Evolutionary conservation across 441 rosid genomes (phyloP), one percentile per base, ranked within the genome.

Genomic region (Capsella rubella): DNA sequence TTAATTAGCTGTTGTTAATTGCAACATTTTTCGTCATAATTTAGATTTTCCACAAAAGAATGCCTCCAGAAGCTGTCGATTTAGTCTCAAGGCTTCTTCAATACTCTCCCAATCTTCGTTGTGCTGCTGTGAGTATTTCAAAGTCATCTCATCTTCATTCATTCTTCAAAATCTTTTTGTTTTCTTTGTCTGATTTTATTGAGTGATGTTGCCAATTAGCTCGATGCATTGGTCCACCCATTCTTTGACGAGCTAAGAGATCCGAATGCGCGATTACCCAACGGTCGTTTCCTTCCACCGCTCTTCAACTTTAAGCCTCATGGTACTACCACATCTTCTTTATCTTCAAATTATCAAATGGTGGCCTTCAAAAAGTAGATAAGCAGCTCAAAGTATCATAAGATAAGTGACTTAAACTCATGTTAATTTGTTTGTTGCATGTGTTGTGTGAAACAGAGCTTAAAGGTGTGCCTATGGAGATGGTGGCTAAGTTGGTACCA

Each of bases 21-120:
- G 37, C 69, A 58, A 59, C 34, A 32, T 32, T 64, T 67, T 47
- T 67, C 67, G 8, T 45, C 10, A 34, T 49, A 53, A 27, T 45
- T 15, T 84, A 94, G 99, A 85, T 95, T 71, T 95, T 95, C 83
- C 87, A 87, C 68, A 95, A 92, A 87, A 84, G 91, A 58, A 94
- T 89, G 95, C 98, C 98, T 63, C 96, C 91, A 2, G 98, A 94
- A 82, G 98, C 98, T 6, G 97, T 89, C 3, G 99, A 95, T 82
- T 90, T 95, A 2, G 97, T 92, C 79, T 95, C 99, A 14, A 85
- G 99, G 72, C 82, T 95, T 50, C 82, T 95, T 79, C 99, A 92
- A 50, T 95, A 95, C 83, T 95, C 99, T 63, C 99, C 99, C 12
- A 94, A 84, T 81, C 99, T 95, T 62, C 89, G 99, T 43, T 80